Conservation (phyloP, 139 green algal species). For the Chlorella sp. region DNA sequence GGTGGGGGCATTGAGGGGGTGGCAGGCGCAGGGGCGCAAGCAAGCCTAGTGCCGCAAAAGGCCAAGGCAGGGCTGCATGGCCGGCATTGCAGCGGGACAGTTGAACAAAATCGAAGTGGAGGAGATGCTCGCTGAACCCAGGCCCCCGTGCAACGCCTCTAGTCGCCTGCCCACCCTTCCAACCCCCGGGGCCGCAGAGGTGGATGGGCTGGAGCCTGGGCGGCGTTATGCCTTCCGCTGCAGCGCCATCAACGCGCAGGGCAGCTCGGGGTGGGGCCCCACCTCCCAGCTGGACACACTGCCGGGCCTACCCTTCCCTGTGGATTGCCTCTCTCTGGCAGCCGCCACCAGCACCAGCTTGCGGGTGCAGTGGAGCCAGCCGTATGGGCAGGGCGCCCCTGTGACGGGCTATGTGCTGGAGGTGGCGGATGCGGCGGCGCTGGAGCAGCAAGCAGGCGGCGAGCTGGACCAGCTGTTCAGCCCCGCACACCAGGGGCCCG, state of each 20-base stretch:
- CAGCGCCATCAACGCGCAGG: constrained; percentile 61
- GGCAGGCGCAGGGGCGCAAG: too few relatives aligned
- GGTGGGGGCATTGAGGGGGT: too few relatives aligned
- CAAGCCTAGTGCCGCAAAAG: too few relatives aligned
- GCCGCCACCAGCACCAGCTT: constrained; percentile 29
- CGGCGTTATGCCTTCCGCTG: constrained; percentile 65
- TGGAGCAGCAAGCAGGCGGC: neutral
- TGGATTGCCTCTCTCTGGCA: constrained; percentile 20
- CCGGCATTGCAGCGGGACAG: too few relatives aligned
- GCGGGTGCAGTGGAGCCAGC: constrained; percentile 50
- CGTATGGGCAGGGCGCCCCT: constrained; percentile 50
- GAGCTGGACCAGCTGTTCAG: neutral
- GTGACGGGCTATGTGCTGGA: constrained; percentile 59
- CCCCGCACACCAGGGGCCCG: constrained; percentile 48
- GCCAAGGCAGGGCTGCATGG: too few relatives aligned
- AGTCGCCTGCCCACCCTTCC: too few relatives aligned
- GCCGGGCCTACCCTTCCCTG: constrained; percentile 34
- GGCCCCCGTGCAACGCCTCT: too few relatives aligned
- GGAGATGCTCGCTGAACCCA: too few relatives aligned
- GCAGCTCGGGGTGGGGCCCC: constrained; percentile 50
- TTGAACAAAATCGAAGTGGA: too few relatives aligned
- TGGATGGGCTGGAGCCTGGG: constrained; percentile 48
- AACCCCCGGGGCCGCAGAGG: neutral
- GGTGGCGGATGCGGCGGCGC: neutral
- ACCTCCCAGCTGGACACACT: constrained; percentile 5